Conservation (phyloP, 352 stramenopile species). For the Pythium aquatile region DNA sequence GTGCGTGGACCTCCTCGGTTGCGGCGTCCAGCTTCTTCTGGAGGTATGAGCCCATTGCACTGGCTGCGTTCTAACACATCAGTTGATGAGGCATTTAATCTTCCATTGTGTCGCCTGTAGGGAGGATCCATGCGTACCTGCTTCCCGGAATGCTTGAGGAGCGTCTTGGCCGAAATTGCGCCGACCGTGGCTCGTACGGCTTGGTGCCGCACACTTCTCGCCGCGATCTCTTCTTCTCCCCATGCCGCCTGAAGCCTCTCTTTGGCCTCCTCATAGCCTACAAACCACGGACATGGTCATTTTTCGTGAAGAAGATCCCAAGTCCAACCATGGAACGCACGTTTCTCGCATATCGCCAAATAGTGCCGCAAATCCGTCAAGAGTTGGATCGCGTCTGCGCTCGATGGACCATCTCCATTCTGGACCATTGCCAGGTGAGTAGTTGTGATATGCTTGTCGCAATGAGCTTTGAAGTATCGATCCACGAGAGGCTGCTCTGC, state of each 20-base stretch:
- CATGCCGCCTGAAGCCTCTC: conserved; percentile 32
- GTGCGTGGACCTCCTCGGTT: conserved; percentile 30
- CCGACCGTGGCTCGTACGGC: conserved; percentile 33
- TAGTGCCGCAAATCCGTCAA: conserved; percentile 37
- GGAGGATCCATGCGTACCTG: conserved; percentile 21
- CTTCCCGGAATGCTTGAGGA: conserved; percentile 41
- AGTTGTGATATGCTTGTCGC: conserved; percentile 19
- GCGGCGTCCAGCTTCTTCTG: conserved; percentile 49
- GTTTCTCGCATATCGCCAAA: conserved; percentile 37
- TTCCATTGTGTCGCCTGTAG: neutral
- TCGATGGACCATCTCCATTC: neutral
- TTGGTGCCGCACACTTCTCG: conserved; percentile 31
- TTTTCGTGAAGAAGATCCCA: neutral
- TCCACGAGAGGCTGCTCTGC: conserved; percentile 17
- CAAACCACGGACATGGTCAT: neutral
- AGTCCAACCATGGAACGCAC: conserved; percentile 18
- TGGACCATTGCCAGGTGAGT: conserved; percentile 9
- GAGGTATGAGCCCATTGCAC: conserved; percentile 27
- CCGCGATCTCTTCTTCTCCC: conserved; percentile 29
- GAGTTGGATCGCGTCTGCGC: conserved; percentile 25
- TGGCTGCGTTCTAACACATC: conserved; percentile 1
- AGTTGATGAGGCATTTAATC: neutral
- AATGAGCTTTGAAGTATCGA: conserved; percentile 18
- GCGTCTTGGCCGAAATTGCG: conserved; percentile 35
- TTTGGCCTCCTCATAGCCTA: conserved; percentile 40